Evolutionary conservation across 805 yeast genomes (phyloP), one percentile per base, ranked within the genome.

Genomic region (Yarrowia divulgata): DNA sequence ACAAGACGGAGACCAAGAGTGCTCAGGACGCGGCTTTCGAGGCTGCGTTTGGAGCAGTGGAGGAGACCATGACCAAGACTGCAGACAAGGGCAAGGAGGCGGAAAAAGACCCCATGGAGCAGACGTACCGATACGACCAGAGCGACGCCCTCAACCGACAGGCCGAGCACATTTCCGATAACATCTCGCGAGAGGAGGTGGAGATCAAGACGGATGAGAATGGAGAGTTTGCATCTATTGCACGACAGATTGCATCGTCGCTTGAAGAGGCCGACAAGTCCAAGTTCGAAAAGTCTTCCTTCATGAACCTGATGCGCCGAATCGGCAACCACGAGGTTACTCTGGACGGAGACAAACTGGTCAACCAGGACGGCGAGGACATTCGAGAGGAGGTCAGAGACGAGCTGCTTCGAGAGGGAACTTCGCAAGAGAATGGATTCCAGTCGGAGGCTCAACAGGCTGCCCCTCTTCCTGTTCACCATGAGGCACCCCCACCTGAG

Each of bases 251-350:
- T 16, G 68, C 68, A 3, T 48, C 68, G 3, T 63, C 68, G 12
- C 57, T 63, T 8, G 68, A 63, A 14, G 57, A 49, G 34, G 68
- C 57, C 37, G 68, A 63, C 16, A 37, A 48, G 57, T 48, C 55
- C 57, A 75, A 75, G 64, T 70, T 75, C 60, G 69, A 72, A 55
- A 71, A 71, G 67, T 71, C 74, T 29, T 67, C 74, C 37, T 75
- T 75, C 43, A 68, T 75, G 73, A 71, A 70, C 19, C 72, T 75
- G 18, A 75, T 75, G 77, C 69, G 73, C 39, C 69, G 73, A 34
- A 67, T 75, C n/a, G 70, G 74, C 34, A 70, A 71, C 48, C 72
- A 73, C 67, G 54, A 71, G n/a, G 73, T 73, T 29, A 62, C 52
- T 12, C 46, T 74, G 13, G 74, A 74, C 8, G 76, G 73, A 3